Conservation (phyloP, 257 asterid genomes). For the Penstemon barbatus region DNA sequence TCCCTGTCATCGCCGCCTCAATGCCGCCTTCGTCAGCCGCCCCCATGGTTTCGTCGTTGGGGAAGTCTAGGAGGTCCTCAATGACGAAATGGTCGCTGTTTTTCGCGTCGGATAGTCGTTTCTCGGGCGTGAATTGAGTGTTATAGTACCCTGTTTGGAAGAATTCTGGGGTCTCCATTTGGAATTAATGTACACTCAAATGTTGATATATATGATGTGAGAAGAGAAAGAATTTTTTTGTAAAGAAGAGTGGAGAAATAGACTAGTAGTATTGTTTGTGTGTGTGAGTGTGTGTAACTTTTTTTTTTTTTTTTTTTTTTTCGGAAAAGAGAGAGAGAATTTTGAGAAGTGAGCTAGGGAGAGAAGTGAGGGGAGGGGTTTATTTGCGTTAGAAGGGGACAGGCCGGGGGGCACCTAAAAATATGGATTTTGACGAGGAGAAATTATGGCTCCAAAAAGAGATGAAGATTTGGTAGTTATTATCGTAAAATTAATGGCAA, state of each 20-base stretch:
- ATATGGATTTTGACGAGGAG: conserved; percentile 65
- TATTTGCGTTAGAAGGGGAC: conserved; percentile 71
- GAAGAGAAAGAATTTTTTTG: not conserved
- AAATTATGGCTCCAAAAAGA: conserved; percentile 57
- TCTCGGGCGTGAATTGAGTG: conserved; percentile 42
- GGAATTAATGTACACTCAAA: not conserved
- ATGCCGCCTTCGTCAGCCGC: conserved; percentile 20
- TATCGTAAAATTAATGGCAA: conserved; percentile 8
- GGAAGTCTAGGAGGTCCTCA: conserved; percentile 81
- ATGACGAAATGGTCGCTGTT: conserved; percentile 56
- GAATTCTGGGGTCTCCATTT: conserved; percentile 66
- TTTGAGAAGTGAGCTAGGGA: conserved; percentile 30
- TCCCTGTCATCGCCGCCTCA: conserved; percentile 18
- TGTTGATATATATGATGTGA: conserved; percentile 16
- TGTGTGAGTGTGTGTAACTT: conserved; percentile 19
- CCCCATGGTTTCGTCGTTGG: conserved; percentile 53
- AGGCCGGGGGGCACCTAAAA: conserved; percentile 45
- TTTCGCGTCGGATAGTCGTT: conserved; percentile 44
- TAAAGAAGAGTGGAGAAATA: not conserved
- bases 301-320: not conserved
- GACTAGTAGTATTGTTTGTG: conserved; percentile 21
- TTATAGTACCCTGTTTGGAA: conserved; percentile 40
- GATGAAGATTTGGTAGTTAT: conserved; percentile 27
- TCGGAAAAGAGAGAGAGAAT: conserved; percentile 33
- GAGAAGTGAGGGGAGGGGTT: conserved; percentile 64